Evolutionary conservation across 768 basidiomycete genomes (phyloP).

Genomic region (Agrocybe chaxingu): DNA sequence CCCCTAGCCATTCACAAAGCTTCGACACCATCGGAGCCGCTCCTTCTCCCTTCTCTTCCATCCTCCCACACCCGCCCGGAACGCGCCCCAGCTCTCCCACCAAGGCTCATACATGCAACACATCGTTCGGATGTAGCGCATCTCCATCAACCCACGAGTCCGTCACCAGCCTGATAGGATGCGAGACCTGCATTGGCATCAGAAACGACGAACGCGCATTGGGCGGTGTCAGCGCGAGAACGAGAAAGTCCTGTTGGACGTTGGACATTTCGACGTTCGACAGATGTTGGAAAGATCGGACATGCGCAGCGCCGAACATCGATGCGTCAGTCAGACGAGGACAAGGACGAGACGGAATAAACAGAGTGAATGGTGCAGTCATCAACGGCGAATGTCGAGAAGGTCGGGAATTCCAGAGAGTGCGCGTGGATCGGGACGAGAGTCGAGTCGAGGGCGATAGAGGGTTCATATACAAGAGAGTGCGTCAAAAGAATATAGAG

Average conservation of each 20-base stretch:
- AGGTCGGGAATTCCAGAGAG: neutral
- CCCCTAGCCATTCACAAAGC: too few relatives aligned
- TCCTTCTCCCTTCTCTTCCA: neutral
- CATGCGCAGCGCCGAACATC: neutral
- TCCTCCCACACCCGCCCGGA: neutral
- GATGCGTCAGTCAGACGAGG: too few relatives aligned
- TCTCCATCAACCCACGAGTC: conserved; percentile 43
- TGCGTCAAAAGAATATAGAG: neutral
- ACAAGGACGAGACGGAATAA: too few relatives aligned
- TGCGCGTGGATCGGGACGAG: neutral
- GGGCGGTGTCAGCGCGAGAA: conserved; percentile 44
- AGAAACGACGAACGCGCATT: conserved; percentile 41
- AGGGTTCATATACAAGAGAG: neutral
- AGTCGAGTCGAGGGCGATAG: neutral
- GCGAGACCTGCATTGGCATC: conserved; percentile 37
- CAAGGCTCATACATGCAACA: conserved; percentile 10
- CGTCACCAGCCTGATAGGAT: conserved; percentile 54
- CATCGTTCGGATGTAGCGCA: conserved; percentile 33
- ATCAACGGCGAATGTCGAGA: too few relatives aligned
- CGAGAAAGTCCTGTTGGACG: conserved; percentile 47
- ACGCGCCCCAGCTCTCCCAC: neutral
- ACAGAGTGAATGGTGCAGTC: too few relatives aligned
- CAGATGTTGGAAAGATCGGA: neutral
- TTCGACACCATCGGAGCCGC: too few relatives aligned
- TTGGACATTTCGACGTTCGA: neutral